A percentile compares a stretch with the other conserved stretches of the same genome.
phyloP scores from a whole-genome alignment of 495 filamentous ascomycete species.

The Chaetomium tenue region DNA sequence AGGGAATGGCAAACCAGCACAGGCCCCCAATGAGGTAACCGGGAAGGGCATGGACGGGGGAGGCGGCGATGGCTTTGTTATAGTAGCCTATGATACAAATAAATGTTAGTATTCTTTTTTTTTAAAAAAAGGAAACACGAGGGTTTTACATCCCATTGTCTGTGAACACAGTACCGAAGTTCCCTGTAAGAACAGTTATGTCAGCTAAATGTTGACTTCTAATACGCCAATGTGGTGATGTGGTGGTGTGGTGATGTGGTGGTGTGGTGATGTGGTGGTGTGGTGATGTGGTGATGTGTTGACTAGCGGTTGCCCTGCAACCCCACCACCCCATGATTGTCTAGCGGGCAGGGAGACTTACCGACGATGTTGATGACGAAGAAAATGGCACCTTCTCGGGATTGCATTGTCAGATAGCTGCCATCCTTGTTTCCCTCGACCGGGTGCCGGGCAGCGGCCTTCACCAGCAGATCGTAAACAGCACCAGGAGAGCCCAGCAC shows the following conservation, averaged over 20 bases:
- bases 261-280: too few species aligned
- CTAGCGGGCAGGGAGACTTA: background rate
- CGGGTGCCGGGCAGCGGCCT: slow-evolving; percentile 68
- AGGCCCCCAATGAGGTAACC: slow-evolving; percentile 91
- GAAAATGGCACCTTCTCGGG: slow-evolving; percentile 85
- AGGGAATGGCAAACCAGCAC: slow-evolving; percentile 94
- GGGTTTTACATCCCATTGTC: too few species aligned
- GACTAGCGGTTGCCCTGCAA: too few species aligned
- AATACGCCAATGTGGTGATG: too few species aligned
- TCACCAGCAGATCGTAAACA: slow-evolving; percentile 76
- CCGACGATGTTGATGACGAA: slow-evolving; percentile 83
- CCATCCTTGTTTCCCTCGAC: slow-evolving; percentile 83
- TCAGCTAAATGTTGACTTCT: too few species aligned
- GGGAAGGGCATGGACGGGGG: slow-evolving; percentile 82
- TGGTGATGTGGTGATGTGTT: too few species aligned
- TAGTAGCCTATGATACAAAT: slow-evolving; percentile 65
- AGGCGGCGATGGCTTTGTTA: slow-evolving; percentile 94
- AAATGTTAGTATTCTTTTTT: too few species aligned
- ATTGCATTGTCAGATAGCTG: slow-evolving; percentile 87
- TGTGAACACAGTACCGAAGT: slow-evolving; percentile 77
- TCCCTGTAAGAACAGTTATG: too few species aligned
- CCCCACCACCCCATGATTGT: too few species aligned
- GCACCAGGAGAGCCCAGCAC: slow-evolving; percentile 75
- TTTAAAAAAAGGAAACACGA: too few species aligned
- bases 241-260: too few species aligned